phyloP scores from a whole-genome alignment of 164 flowering plant genomes.

The Umbellularia californica region DNA sequence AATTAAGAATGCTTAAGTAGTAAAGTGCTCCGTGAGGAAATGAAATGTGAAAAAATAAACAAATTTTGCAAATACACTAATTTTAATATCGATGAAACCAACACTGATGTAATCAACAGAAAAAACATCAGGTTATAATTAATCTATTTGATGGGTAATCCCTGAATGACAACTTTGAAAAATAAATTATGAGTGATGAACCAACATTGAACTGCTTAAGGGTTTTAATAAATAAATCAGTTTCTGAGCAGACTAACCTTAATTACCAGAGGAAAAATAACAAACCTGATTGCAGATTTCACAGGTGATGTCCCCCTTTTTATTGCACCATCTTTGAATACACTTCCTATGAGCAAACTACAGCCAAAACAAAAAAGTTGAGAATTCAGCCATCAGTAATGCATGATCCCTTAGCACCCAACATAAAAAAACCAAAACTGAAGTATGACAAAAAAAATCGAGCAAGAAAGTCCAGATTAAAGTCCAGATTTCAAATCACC shows the following conservation, averaged over 20 bases:
- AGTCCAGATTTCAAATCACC: too few species aligned
- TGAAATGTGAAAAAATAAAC: too few species aligned
- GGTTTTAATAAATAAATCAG: neutral
- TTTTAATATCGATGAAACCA: too few species aligned
- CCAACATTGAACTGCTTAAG: neutral
- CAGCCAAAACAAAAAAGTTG: conserved; percentile 1
- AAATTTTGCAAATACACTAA: too few species aligned
- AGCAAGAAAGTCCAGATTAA: neutral
- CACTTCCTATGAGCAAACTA: conserved; percentile 80
- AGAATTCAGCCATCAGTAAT: conserved; percentile 5
- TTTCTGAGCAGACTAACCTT: neutral
- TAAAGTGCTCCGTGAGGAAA: too few species aligned
- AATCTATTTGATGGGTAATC: neutral
- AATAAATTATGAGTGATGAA: neutral
- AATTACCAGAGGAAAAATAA: conserved; percentile 1
- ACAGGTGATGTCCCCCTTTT: conserved; percentile 62
- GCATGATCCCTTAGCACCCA: neutral
- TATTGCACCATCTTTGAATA: conserved; percentile 77
- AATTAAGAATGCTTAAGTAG: too few species aligned
- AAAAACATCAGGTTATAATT: too few species aligned
- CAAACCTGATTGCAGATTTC: conserved; percentile 70
- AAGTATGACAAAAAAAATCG: neutral
- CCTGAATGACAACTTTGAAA: neutral
- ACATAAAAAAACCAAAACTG: neutral
- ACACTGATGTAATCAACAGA: too few species aligned